These are phyloP conservation scores for Erigeron philadelphicus DNA, from an alignment of 140 eudicot species.

Conservation along the genomic window DNA sequence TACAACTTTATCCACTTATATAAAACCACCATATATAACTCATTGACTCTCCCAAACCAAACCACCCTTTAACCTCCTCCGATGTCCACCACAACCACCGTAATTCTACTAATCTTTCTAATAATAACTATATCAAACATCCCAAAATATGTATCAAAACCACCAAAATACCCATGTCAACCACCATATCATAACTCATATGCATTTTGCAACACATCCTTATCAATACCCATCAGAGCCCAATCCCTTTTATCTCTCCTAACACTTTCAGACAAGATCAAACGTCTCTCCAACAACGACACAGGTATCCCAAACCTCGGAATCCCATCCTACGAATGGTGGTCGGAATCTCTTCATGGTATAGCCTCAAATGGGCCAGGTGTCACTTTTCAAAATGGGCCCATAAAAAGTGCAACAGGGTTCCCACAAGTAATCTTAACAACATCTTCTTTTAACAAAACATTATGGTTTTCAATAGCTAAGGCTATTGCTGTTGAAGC, in stretches of 20 bases:
- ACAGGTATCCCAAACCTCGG: conserved; percentile 62
- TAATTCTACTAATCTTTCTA: background rate
- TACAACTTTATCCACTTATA: background rate
- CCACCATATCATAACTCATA: conserved; percentile 52
- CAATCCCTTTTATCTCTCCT: conserved; percentile 60
- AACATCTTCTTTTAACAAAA: conserved; percentile 63
- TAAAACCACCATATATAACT: background rate
- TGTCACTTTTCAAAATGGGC: conserved; percentile 44
- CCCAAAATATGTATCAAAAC: background rate
- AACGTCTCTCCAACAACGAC: conserved; percentile 61
- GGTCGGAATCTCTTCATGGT: conserved; percentile 98
- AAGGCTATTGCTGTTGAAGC: conserved; percentile 64
- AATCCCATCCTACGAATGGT: conserved; percentile 82
- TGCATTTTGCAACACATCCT: conserved; percentile 69
- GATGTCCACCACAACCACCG: conserved; percentile 13
- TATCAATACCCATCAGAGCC: conserved; percentile 49
- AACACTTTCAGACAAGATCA: conserved; percentile 69
- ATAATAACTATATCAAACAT: conserved; percentile 9
- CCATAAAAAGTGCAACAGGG: conserved; percentile 46
- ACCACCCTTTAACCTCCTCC: conserved; percentile 13
- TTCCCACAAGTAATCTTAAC: conserved; percentile 79
- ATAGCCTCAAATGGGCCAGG: conserved; percentile 84
- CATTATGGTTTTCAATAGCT: conserved; percentile 61
- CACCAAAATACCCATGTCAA: conserved; percentile 43
- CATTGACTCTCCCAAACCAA: background rate